Base-by-base conservation (phyloP, 345 rosid species). In the Gossypium anomalum region DNA sequence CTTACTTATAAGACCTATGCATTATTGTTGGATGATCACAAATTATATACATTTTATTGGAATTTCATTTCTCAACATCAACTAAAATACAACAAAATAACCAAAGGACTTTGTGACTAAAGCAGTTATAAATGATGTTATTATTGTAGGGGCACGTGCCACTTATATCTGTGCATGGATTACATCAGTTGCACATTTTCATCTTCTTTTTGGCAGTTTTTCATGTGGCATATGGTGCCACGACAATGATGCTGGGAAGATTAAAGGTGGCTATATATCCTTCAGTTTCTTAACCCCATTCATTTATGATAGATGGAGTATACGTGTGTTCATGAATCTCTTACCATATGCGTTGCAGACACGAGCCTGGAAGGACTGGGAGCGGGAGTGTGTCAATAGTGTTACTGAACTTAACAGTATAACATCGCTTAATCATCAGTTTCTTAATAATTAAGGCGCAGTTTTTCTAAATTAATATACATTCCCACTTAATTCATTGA, bases 291-390 rank as follows among this genome's bases (percentile, higher is more conserved):
- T 25, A 14, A 59, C 41, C 14, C 49, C 49, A 45, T 10, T 45
- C 49, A 9, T 45, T 8, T 45, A 45, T 45, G 41, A 58, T 10
- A 58, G 23, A 53, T 53, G 9, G 66, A 34, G 27, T 16, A 13
- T 10, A 48, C 9, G 8, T 22, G 25, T 71, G 25, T 72, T 19
- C 47, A 14, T 11, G 14, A 49, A 47, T 73, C 34, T 76, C 63
- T n/a, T 74, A 53, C 41, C 27, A 23, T 60, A 14, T 27, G 43
- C 43, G 7, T 17, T 73, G 85, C 80, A 95, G 99, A 95, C 89
- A 83, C 96, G 97, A 12, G 87, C 78, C 45, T 93, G 98, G 99
- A 95, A 91, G 85, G 86, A 70, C 2, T 95, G 99, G 99, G 98
- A 95, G 75, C 79, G 47, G 34, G 87, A 87, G 52, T 66, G 52